Base-by-base conservation (phyloP, 179 eudicot species). In the Pouteria campechiana region DNA sequence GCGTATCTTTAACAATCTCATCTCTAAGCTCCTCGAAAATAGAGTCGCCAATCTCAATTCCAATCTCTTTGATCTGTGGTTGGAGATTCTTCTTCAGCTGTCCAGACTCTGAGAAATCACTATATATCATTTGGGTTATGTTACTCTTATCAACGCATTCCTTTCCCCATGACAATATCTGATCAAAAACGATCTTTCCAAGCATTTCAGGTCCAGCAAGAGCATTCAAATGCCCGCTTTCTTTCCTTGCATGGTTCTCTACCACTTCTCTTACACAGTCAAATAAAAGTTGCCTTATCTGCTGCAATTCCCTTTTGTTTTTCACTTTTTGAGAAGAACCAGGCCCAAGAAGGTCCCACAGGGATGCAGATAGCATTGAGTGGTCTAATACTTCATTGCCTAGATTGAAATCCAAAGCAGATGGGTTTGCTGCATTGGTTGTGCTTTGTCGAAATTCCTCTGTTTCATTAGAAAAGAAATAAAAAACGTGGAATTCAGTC, bases 211-310 rank as follows among this genome's bases (percentile, higher is more conserved):
- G 32, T 11, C 61, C 80, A n/a, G n/a, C 48, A 70, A 37, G n/a
- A 25, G 34, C 32, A 32, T 32, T 37, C 45, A 47, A 25, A 48
- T 30, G 21, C 15, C 44, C 43, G 38, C 24, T 32, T 22, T 50
- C 48, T 9, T 57, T 57, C 34, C 41, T 52, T 18, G 47, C 55
- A 8, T 36, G 52, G 18, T 38, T 41, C 55, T 74, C 92, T 2
- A 70, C 49, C 5, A 63, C 60, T 16, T 80, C 86, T 44, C 64
- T 62, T 42, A 80, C 65, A 30, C 78, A 84, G 25, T 80, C 90
- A 11, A 83, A 61, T 30, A 83, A 48, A 21, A 80, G 57, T 44
- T 68, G 78, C 18, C 67, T 70, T 24, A 72, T 48, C 28, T 74
- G 64, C 47, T 60, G 72, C 42, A 72, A 20, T 0, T 54, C 69